These are phyloP conservation scores for Leishmania guyanensis DNA, from an alignment of 208 protist genomes.

Conservation along the genomic window DNA sequence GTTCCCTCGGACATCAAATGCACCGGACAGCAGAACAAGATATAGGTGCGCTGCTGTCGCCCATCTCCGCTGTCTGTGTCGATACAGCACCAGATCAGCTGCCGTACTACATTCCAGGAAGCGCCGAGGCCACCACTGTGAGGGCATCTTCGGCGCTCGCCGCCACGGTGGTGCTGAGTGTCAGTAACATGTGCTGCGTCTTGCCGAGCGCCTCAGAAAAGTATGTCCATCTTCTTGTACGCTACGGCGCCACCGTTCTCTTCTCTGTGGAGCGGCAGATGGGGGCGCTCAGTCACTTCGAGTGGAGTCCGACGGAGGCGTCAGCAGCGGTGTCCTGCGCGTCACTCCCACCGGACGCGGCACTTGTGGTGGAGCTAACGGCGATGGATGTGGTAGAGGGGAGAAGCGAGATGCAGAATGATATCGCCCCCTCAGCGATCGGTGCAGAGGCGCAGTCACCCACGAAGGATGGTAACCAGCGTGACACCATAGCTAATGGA, in stretches of 20 bases:
- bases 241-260: slow-evolving; percentile 36
- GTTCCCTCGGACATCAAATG: slow-evolving; percentile 15
- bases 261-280: slow-evolving; percentile 44
- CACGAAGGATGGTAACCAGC: background rate
- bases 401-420: background rate
- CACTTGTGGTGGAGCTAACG: slow-evolving; percentile 29
- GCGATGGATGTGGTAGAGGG: slow-evolving; percentile 29
- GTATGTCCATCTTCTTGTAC: slow-evolving; percentile 48
- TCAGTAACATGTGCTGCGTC: slow-evolving; percentile 60
- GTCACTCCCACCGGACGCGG: background rate
- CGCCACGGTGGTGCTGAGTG: slow-evolving; percentile 47
- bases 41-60: background rate
- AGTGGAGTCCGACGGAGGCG: slow-evolving; percentile 56
- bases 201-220: slow-evolving; percentile 40
- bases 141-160: background rate
- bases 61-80: background rate
- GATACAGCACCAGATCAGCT: background rate
- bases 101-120: slow-evolving; percentile 32
- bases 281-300: slow-evolving; percentile 32
- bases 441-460: background rate
- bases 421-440: background rate
- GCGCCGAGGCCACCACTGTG: background rate
- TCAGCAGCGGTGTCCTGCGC: slow-evolving; percentile 34
- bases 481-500: background rate
- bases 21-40: background rate